phyloP scores from a whole-genome alignment of 495 filamentous ascomycete species.

The Aspergillus baeticus region DNA sequence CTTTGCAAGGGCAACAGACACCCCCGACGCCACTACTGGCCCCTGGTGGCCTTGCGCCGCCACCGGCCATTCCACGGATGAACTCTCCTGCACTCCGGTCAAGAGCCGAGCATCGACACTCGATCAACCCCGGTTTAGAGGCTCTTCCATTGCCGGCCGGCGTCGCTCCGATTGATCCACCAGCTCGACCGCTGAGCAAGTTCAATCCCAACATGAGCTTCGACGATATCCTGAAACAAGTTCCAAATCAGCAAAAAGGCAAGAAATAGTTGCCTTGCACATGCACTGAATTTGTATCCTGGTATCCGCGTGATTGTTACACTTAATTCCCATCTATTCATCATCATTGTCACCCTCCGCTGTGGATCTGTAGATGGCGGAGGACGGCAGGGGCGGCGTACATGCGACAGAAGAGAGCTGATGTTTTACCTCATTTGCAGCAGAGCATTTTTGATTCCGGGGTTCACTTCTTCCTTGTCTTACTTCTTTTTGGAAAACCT shows the following conservation, averaged over 20 bases:
- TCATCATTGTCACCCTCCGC: constrained; percentile 3
- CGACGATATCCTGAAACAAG: constrained; percentile 50
- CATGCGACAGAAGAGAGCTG: constrained; percentile 14
- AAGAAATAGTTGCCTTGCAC: constrained; percentile 32
- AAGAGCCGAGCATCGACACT: constrained; percentile 38
- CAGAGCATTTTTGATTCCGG: constrained; percentile 16
- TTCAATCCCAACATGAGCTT: constrained; percentile 55
- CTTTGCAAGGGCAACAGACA: constrained; percentile 15
- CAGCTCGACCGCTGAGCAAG: constrained; percentile 35
- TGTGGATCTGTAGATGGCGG: constrained; percentile 20
- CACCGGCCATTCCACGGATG: constrained; percentile 42
- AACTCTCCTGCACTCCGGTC: constrained; percentile 36
- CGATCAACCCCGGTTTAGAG: constrained; percentile 50
- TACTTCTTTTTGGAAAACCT: constrained; percentile 16
- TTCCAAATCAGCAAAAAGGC: constrained; percentile 42
- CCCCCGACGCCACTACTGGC: constrained; percentile 28
- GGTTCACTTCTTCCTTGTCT: constrained; percentile 10
- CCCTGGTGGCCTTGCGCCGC: constrained; percentile 32
- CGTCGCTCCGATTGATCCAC: constrained; percentile 47
- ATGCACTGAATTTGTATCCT: constrained; percentile 9
- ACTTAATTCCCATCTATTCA: constrained; percentile 4
- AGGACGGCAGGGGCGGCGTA: constrained; percentile 29
- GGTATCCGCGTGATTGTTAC: constrained; percentile 3
- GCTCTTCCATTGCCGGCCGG: constrained; percentile 51
- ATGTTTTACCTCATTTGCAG: constrained; percentile 12